These are phyloP conservation scores for Boeremia exigua DNA, from an alignment of 2,329 filamentous ascomycete genomes.

Conservation along the genomic window DNA sequence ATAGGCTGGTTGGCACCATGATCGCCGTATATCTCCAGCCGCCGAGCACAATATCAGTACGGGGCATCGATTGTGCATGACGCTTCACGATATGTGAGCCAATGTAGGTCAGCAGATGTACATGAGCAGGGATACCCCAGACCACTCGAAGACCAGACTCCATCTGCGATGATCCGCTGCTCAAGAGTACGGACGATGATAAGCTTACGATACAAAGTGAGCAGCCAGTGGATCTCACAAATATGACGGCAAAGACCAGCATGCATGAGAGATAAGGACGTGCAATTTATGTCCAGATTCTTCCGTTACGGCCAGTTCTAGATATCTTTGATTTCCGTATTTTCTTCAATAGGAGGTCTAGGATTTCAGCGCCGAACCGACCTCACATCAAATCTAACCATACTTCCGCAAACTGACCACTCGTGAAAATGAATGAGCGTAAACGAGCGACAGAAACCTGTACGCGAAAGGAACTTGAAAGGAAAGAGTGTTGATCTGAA, in stretches of 20 bases:
- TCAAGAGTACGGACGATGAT: background rate
- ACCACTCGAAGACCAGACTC: background rate
- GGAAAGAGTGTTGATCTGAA: background rate
- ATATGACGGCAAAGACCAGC: too few relatives aligned
- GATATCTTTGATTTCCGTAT: background rate
- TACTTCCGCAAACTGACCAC: background rate
- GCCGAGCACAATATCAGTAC: background rate
- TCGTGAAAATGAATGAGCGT: background rate
- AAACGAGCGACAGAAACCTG: background rate
- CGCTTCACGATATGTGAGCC: background rate
- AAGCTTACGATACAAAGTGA: background rate
- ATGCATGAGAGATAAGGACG: too few relatives aligned
- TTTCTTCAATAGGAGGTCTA: background rate
- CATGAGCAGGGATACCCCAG: background rate
- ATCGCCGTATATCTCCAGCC: background rate
- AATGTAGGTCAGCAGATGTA: background rate
- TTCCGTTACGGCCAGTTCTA: too few relatives aligned
- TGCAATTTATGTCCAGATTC: too few relatives aligned
- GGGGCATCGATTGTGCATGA: background rate
- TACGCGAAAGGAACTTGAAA: background rate
- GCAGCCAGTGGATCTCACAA: too few relatives aligned
- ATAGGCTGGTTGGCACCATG: conserved; percentile 8
- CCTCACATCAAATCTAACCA: background rate
- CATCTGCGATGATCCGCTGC: background rate
- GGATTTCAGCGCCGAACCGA: conserved; percentile 4